phyloP scores from a whole-genome alignment of 768 basidiomycete genomes.

The Goffeauzyma gilvescens region DNA sequence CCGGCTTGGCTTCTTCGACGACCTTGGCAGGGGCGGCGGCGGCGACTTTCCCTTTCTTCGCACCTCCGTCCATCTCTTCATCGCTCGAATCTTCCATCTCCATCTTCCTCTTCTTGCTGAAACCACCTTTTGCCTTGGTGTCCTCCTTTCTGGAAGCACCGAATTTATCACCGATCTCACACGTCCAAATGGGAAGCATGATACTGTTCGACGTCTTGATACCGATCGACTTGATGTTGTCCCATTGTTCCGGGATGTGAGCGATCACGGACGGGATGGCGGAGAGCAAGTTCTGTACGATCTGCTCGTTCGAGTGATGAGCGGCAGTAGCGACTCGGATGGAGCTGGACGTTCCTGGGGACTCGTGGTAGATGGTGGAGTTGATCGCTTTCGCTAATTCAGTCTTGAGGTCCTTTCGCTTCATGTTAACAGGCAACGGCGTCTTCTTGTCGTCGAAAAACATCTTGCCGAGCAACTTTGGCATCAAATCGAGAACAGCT shows the following conservation, averaged over 20 bases:
- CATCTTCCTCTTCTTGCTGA: constrained; percentile 2
- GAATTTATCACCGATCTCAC: constrained; percentile 44
- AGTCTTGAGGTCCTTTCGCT: constrained; percentile 69
- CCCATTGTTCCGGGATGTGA: constrained; percentile 63
- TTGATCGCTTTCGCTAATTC: constrained; percentile 83
- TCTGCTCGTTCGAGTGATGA: constrained; percentile 52
- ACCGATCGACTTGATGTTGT: constrained; percentile 69
- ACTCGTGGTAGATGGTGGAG: constrained; percentile 90
- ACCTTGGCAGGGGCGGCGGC: background rate
- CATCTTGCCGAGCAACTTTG: constrained; percentile 64
- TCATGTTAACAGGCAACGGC: constrained; percentile 81
- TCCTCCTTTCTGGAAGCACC: constrained; percentile 22
- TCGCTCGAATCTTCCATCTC: constrained; percentile 8
- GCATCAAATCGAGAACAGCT: constrained; percentile 65
- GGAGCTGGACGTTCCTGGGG: constrained; percentile 79
- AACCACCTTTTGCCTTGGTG: constrained; percentile 14
- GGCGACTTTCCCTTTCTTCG: constrained; percentile 6
- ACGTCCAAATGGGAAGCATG: constrained; percentile 79
- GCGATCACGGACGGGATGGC: constrained; percentile 58
- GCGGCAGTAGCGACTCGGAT: constrained; percentile 56
- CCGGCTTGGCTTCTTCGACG: constrained; percentile 18
- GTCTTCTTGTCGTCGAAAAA: constrained; percentile 95
- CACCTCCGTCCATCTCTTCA: constrained; percentile 12
- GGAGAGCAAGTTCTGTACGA: constrained; percentile 55
- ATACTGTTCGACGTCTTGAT: constrained; percentile 75